Percentiles rank a stretch among this genome's conserved stretches.
Conservation (phyloP, 2,329 filamentous ascomycete genomes). For the Seiridium cupressi region DNA sequence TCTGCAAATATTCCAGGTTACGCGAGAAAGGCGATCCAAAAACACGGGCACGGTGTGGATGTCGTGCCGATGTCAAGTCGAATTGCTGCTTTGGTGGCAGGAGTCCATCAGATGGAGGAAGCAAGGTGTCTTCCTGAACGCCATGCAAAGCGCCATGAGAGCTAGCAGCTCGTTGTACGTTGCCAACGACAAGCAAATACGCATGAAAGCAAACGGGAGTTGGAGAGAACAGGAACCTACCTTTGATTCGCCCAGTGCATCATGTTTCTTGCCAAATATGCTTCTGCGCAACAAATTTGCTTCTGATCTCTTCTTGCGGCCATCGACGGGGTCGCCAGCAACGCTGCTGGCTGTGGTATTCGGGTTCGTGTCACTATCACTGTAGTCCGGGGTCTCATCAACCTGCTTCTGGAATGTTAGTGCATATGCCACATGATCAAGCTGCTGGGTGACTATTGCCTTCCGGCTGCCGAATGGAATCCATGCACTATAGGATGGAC, state of each 20-base stretch:
- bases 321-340: slow-evolving; percentile 74
- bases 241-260: slow-evolving; percentile 88
- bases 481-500: slow-evolving; percentile 14
- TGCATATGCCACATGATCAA: not conserved
- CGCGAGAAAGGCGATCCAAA: too few relatives aligned
- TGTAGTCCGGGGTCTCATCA: slow-evolving; percentile 65
- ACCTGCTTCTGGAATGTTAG: slow-evolving; percentile 43
- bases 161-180: not conserved
- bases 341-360: slow-evolving; percentile 81
- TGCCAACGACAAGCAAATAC: too few relatives aligned
- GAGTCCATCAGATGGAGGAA: too few relatives aligned
- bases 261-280: slow-evolving; percentile 93
- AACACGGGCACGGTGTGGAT: too few relatives aligned
- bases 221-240: slow-evolving; percentile 43
- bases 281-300: slow-evolving; percentile 87
- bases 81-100: too few relatives aligned
- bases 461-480: too few relatives aligned
- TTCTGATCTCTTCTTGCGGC: slow-evolving; percentile 81
- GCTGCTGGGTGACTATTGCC: too few relatives aligned
- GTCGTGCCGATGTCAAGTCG: too few relatives aligned
- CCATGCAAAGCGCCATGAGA: not conserved
- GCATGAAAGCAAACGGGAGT: not conserved
- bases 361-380: slow-evolving; percentile 65
- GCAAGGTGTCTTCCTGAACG: not conserved
- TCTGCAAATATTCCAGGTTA: too few relatives aligned